Evolutionary conservation across 1,284 basidiomycete genomes (phyloP), one percentile per base, ranked within the genome.

Genomic region (Tilletiopsis washingtonensis): DNA sequence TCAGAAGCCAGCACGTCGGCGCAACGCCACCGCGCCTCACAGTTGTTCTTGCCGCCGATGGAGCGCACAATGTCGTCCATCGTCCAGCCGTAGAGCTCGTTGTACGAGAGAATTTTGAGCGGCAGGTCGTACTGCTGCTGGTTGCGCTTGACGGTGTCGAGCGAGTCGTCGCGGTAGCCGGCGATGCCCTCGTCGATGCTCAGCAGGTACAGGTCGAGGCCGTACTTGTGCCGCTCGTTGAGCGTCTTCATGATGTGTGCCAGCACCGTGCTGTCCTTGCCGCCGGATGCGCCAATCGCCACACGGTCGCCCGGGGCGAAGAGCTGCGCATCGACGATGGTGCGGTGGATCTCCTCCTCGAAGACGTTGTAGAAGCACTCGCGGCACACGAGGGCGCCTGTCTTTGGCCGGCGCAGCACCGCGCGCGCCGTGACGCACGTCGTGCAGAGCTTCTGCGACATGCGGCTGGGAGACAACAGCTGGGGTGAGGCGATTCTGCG

Each of bases 141-240:
- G 74, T 99, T 99, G 40, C 91, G 82, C 75, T 98, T 97, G 43
- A 99, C 94, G 0, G 94, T 97, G 88, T 97, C 91, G 3, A 99
- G 77, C 1, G 91, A 96, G 72, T 97, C 94, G 72, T 99, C 94
- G 50, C 93, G 81, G 74, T 99, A 99, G 1, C 93, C 93, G 11
- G 89, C 93, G 66, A 98, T 99, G 0, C 93, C 93, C 74, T 99
- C 94, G 71, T 99, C 94, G 73, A 99, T 97, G 1, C 91, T 96
- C 48, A 99, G 80, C 23, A 99, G 77, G 73, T 88, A 93, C 20
- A 99, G 76, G 43, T 94, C 84, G 42, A 99, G 78, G 14, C 88
- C 89, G 66, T 98, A 99, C 55, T 86, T 76, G 74, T 97, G 93
- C 46, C 91, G 82, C 65, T 93, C 85, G 74, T 98, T 97, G 53